Evolutionary conservation across 345 rosid genomes (phyloP), one percentile per base, ranked within the genome.

Genomic region (Arabidopsis arenosa): DNA sequence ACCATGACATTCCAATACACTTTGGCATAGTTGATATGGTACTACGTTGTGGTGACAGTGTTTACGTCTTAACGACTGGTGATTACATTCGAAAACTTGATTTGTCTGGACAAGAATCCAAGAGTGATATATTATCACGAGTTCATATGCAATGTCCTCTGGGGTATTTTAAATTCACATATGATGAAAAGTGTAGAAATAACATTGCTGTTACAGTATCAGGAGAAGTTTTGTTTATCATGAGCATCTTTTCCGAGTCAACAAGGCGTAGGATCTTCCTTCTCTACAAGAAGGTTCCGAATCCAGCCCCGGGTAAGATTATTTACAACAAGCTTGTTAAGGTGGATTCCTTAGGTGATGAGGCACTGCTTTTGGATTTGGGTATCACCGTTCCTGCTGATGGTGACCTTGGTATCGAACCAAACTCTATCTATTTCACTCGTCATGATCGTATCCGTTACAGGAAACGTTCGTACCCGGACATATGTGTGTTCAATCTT

Each of bases 141-240:
- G 2, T 2, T 10, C 41, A 2, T n/a, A 0, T n/a, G 51, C 51
- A 1, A 45, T n/a, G 1, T 39, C 43, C 4, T 7, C 0, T 1
- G 2, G 1, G 17, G 7, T 3, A 45, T 45, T 18, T 7, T 45
- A 18, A 6, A n/a, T 4, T 3, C 5, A n/a, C 1, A n/a, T 45
- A 17, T 45, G 51, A 3, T 5, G 2, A 4, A 45, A 45, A 0
- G 7, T 45, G 14, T 2, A 45, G 5, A 0, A 0, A 47, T 15
- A 48, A 8, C 72, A 37, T 67, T 5, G 72, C 14, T 2, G 72
- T 67, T 21, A 67, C 72, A 67, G 6, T 8, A 21, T 2, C 37
- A 13, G 23, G 48, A 21, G 60, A 67, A 23, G 23, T 37, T 52
- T 52, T 52, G 49, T 52, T 18, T 35, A 36, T 21, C 3, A 8